These are phyloP conservation scores for Tricholoma hemisulphureum DNA, from an alignment of 768 basidiomycete genomes.

Conservation along the genomic window DNA sequence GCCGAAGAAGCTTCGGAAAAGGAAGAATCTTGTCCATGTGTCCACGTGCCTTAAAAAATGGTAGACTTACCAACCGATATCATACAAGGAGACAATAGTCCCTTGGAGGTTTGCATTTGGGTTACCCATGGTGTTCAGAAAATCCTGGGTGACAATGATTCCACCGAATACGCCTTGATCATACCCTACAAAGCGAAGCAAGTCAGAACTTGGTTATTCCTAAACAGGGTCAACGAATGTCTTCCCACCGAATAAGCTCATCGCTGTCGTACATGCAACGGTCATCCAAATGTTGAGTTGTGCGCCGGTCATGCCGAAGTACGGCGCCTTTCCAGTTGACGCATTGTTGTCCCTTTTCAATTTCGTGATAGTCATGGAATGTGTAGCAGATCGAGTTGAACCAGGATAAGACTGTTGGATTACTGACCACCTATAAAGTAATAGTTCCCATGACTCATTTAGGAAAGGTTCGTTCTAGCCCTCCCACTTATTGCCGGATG, in stretches of 20 bases:
- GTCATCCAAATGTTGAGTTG: constrained; percentile 47
- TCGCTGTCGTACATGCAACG: constrained; percentile 50
- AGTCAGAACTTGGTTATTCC: neutral
- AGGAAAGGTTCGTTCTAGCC: neutral
- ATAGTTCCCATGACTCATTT: neutral
- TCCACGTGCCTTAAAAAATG: neutral
- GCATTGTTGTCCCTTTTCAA: neutral
- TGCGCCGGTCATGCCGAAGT: constrained; percentile 45
- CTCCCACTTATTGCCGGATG: no score
- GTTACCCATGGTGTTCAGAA: constrained; percentile 47
- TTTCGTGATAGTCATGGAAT: neutral
- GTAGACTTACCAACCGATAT: constrained; percentile 43
- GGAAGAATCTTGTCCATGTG: neutral
- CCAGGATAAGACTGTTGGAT: neutral
- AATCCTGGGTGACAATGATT: constrained; percentile 47
- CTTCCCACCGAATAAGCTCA: constrained; percentile 47
- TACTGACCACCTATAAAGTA: neutral
- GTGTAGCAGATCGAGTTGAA: neutral
- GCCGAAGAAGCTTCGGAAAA: constrained; percentile 38
- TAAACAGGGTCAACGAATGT: neutral
- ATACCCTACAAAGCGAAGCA: constrained; percentile 33
- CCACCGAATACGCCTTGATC: constrained; percentile 56
- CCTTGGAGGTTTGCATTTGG: constrained; percentile 45
- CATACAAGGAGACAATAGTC: constrained; percentile 50
- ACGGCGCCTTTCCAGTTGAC: constrained; percentile 25